Evolutionary conservation across 306 rosid species (phyloP).

Genomic region (Cercis canadensis): DNA sequence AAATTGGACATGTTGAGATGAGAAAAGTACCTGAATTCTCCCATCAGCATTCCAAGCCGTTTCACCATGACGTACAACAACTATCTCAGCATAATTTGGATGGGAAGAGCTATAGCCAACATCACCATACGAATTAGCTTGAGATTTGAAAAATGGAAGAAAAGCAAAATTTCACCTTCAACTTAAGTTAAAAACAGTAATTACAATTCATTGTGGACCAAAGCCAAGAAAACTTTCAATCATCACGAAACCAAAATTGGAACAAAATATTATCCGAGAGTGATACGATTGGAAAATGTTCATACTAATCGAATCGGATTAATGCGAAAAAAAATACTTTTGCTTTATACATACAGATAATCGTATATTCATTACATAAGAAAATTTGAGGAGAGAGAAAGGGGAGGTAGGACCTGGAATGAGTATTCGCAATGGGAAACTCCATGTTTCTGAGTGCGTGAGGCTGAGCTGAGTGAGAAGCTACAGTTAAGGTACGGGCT

Average conservation of each 20-base stretch:
- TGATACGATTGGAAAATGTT: background rate
- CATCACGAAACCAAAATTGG: background rate
- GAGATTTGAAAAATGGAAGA: background rate
- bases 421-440: slow-evolving; percentile 47
- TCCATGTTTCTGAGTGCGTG: slow-evolving; percentile 32
- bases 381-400: slow-evolving; percentile 9
- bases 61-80: slow-evolving; percentile 90
- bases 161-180: background rate
- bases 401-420: slow-evolving; percentile 56
- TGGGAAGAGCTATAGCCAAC: slow-evolving; percentile 44
- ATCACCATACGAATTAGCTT: slow-evolving; percentile 34
- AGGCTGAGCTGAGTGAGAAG: slow-evolving; percentile 18
- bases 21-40: slow-evolving; percentile 72
- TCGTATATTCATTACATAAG: too few species aligned
- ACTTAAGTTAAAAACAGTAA: background rate
- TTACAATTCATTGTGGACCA: background rate
- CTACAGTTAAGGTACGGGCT: background rate
- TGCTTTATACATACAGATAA: too few species aligned
- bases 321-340: too few species aligned
- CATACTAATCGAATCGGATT: too few species aligned
- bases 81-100: slow-evolving; percentile 69
- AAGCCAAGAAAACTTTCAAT: background rate
- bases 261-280: background rate
- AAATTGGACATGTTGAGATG: background rate
- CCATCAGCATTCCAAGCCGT: slow-evolving; percentile 85